Conservation (phyloP, 2,329 filamentous ascomycete genomes). For the Stagonosporopsis cucurbitacearum region DNA sequence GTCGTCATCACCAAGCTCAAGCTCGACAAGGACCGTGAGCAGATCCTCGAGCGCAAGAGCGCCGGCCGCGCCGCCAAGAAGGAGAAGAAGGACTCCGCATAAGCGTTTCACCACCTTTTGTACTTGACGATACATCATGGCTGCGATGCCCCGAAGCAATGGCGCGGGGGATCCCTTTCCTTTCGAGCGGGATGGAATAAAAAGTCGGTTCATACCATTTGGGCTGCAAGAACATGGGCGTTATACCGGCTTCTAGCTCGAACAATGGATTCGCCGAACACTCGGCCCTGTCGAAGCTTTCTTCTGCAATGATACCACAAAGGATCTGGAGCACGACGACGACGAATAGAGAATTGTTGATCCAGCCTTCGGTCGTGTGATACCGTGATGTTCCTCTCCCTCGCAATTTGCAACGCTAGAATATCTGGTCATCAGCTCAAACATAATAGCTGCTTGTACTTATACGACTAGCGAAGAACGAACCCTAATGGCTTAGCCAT, state of each 20-base stretch:
- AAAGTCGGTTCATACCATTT: conserved; percentile 46
- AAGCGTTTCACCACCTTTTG: conserved; percentile 50
- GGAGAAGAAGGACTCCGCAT: conserved; percentile 68
- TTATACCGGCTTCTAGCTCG: conserved; percentile 47
- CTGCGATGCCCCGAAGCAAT: conserved; percentile 40
- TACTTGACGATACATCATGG: conserved; percentile 50
- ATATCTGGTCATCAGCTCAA: conserved; percentile 86
- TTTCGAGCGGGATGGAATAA: conserved; percentile 49
- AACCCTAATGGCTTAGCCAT: conserved; percentile 63
- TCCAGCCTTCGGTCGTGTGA: conserved; percentile 34
- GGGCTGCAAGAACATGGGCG: conserved; percentile 47
- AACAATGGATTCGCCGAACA: conserved; percentile 46
- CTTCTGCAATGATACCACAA: conserved; percentile 43
- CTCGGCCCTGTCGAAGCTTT: conserved; percentile 42
- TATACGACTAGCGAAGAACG: conserved; percentile 92
- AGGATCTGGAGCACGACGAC: conserved; percentile 33
- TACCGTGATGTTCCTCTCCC: conserved; percentile 20
- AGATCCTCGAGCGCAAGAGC: conserved; percentile 85
- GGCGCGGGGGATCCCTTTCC: conserved; percentile 43
- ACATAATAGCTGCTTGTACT: conserved; percentile 75
- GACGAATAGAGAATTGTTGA: conserved; percentile 33
- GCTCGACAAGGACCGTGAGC: conserved; percentile 93
- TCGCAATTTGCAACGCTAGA: conserved; percentile 63
- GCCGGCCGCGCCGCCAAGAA: conserved; percentile 75
- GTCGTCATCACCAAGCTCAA: conserved; percentile 99